phyloP scores from a whole-genome alignment of 2,329 filamentous ascomycete genomes.

The Cadophora sp. region DNA sequence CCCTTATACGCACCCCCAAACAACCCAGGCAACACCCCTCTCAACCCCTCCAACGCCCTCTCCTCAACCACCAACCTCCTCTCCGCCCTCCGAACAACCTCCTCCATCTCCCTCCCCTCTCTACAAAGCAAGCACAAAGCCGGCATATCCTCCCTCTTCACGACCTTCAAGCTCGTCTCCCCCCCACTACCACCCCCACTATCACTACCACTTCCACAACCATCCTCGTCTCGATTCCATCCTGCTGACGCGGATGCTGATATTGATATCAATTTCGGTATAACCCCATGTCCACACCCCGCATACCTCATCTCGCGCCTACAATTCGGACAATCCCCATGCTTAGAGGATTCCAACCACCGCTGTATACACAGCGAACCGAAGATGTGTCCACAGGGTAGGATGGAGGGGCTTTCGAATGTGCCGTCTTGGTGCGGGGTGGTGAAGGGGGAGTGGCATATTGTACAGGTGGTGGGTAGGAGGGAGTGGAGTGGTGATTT shows the following conservation, averaged over 20 bases:
- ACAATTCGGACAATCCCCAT: constrained; percentile 41
- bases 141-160: constrained; percentile 35
- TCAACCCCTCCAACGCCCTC: constrained; percentile 11
- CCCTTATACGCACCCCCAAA: constrained; percentile 31
- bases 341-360: constrained; percentile 38
- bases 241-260: not conserved
- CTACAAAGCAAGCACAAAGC: constrained; percentile 38
- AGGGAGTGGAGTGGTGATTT: not conserved
- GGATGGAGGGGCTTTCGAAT: constrained; percentile 31
- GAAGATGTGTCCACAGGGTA: constrained; percentile 42
- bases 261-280: constrained; percentile 22
- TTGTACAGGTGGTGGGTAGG: constrained; percentile 28
- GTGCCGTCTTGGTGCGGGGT: constrained; percentile 24
- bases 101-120: constrained; percentile 25
- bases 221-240: not conserved
- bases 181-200: too few relatives aligned
- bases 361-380: constrained; percentile 38
- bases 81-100: constrained; percentile 26
- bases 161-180: constrained; percentile 13
- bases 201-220: too few relatives aligned
- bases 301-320: constrained; percentile 38
- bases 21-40: constrained; percentile 25
- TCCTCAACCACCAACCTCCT: constrained; percentile 30
- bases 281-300: constrained; percentile 37
- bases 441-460: constrained; percentile 34